These are phyloP conservation scores for Ministeria vibrans DNA, from an alignment of 78 protist species.

Conservation along the genomic window DNA sequence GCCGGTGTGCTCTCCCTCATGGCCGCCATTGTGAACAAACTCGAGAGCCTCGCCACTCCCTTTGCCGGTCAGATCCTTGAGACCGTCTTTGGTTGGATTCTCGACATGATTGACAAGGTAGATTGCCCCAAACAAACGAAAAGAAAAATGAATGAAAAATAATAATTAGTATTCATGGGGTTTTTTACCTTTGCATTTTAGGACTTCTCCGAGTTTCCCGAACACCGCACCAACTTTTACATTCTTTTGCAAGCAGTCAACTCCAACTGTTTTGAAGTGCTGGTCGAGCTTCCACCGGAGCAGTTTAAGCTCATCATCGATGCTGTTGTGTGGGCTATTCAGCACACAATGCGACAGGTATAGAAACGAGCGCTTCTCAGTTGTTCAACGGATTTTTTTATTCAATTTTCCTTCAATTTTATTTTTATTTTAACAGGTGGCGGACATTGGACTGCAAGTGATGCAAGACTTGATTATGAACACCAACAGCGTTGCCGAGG, in stretches of 20 bases:
- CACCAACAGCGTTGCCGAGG: not conserved
- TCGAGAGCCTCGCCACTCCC: not conserved
- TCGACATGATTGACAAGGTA: constrained; percentile 69
- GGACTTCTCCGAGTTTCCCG: constrained; percentile 78
- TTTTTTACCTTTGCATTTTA: too few relatives aligned
- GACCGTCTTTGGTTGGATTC: constrained; percentile 63
- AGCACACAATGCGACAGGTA: constrained; percentile 79
- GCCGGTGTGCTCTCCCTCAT: constrained; percentile 29
- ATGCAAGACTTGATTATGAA: constrained; percentile 39
- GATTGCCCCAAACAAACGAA: too few relatives aligned
- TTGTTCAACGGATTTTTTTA: too few relatives aligned
- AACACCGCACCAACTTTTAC: constrained; percentile 68
- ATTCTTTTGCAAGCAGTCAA: constrained; percentile 61
- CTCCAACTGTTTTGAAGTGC: constrained; percentile 51
- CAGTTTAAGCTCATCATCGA: constrained; percentile 59
- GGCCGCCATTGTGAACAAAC: constrained; percentile 5
- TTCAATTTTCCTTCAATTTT: too few relatives aligned
- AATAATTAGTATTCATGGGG: too few relatives aligned
- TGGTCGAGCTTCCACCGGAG: constrained; percentile 14
- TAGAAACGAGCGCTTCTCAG: too few relatives aligned
- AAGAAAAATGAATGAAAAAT: too few relatives aligned
- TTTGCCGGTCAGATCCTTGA: constrained; percentile 34
- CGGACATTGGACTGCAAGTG: constrained; percentile 66
- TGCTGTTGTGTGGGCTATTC: constrained; percentile 71
- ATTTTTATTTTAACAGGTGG: too few relatives aligned